These are phyloP conservation scores for Leucocoprinus birnbaumii DNA, from an alignment of 768 basidiomycete species.

Conservation along the genomic window DNA sequence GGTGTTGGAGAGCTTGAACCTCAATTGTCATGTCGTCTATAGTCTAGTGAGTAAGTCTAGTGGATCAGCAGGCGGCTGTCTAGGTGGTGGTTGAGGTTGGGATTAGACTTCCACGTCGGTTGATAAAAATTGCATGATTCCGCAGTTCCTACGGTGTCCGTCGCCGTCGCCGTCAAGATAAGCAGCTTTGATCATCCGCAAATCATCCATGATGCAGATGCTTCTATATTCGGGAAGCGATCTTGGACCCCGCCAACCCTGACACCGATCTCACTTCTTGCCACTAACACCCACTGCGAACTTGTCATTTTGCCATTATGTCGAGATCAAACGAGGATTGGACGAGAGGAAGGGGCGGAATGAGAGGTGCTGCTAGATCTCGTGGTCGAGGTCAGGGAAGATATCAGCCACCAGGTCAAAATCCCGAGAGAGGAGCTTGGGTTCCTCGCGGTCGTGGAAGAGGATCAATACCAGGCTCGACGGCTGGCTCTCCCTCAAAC, in stretches of 20 bases:
- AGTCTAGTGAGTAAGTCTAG: not conserved
- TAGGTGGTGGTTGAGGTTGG: not conserved
- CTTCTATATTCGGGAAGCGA: no score
- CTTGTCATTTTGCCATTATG: not conserved
- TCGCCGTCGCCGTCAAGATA: not conserved
- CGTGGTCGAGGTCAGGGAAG: not conserved
- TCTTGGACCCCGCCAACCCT: not conserved
- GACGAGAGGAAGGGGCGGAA: not conserved
- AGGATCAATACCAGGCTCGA: not conserved
- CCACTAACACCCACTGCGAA: not conserved
- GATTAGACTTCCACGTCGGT: no score
- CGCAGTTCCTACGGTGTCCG: no score
- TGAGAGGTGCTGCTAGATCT: not conserved
- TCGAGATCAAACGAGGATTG: not conserved
- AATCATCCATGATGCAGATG: not conserved
- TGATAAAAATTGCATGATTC: no score
- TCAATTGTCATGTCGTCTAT: not conserved
- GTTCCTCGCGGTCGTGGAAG: conserved; percentile 6
- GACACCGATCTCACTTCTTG: no score
- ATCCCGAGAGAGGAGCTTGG: not conserved
- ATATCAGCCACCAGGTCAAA: not conserved
- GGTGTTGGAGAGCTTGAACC: not conserved
- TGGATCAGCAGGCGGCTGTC: not conserved
- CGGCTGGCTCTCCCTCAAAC: not conserved
- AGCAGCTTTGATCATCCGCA: not conserved